Evolutionary conservation across 805 yeast genomes (phyloP).

Genomic region (Candida suzukii): DNA sequence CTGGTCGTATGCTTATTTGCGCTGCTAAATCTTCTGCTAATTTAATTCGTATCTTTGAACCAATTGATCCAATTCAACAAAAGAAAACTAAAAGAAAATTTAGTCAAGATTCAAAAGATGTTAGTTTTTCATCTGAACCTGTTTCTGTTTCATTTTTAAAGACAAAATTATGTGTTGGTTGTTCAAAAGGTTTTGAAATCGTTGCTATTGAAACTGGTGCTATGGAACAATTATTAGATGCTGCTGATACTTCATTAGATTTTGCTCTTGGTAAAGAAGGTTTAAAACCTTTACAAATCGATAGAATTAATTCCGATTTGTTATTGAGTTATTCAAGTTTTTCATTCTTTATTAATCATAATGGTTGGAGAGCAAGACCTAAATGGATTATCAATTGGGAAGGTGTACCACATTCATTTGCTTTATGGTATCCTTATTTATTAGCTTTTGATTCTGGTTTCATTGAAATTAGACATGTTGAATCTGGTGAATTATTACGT

Average conservation of each 20-base stretch:
- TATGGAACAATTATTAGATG: conserved; percentile 86
- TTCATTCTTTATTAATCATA: conserved; percentile 87
- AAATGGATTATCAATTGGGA: conserved; percentile 97
- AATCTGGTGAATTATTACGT: conserved; percentile 75
- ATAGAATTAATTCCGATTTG: conserved; percentile 83
- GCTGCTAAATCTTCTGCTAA: conserved; percentile 84
- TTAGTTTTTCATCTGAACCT: conserved; percentile 81
- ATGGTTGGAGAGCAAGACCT: conserved; percentile 94
- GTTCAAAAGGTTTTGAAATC: conserved; percentile 94
- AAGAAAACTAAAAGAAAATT: conserved; percentile 63
- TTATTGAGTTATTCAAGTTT: conserved; percentile 85
- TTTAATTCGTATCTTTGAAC: conserved; percentile 78
- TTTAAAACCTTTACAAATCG: conserved; percentile 85
- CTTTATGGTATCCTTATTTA: conserved; percentile 89
- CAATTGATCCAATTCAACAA: conserved; percentile 64
- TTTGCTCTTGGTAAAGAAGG: conserved; percentile 82
- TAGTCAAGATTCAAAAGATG: conserved; percentile 64
- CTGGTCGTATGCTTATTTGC: conserved; percentile 81
- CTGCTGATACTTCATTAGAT: conserved; percentile 96
- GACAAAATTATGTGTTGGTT: conserved; percentile 87
- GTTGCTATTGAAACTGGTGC: conserved; percentile 78
- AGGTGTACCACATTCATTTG: conserved; percentile 87
- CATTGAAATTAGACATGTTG: conserved; percentile 89
- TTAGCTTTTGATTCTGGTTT: conserved; percentile 85
- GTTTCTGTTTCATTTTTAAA: conserved; percentile 86